phyloP scores from a whole-genome alignment of 106 monocot species.

The Alisma plantagoaquatica region DNA sequence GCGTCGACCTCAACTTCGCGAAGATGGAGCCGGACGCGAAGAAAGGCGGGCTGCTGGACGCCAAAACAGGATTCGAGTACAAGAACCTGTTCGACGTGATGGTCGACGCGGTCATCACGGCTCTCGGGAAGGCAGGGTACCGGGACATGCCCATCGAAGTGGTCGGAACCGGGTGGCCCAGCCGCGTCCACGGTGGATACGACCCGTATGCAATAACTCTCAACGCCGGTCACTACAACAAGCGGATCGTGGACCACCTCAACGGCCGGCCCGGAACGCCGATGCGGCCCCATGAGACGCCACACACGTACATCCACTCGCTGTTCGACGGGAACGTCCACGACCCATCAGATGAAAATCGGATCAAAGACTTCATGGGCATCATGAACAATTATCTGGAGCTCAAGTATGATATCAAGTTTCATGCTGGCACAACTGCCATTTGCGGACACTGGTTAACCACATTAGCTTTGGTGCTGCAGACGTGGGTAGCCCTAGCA shows the following conservation, averaged over 20 bases:
- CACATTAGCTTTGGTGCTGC: no score
- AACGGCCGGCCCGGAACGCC: background rate
- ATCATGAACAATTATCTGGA: background rate
- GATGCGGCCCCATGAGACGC: background rate
- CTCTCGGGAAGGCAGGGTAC: background rate
- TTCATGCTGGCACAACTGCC: no score
- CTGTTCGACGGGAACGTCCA: conserved; percentile 7
- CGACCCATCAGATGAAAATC: no score
- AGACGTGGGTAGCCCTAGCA: no score
- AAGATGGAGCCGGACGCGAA: background rate
- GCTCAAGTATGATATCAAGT: no score
- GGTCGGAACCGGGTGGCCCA: conserved; percentile 8
- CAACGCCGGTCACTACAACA: conserved; percentile 5
- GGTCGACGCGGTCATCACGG: conserved; percentile 2
- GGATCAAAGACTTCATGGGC: no score
- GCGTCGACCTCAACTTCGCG: background rate
- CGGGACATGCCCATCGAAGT: background rate
- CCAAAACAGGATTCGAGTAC: background rate
- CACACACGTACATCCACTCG: conserved; percentile 3
- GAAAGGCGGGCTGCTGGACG: background rate
- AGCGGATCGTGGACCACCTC: background rate
- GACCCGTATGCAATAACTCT: conserved; percentile 1
- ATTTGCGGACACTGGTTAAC: no score
- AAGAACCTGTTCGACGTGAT: conserved; percentile 6
- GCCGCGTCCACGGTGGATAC: background rate